Evolutionary conservation across 2,329 filamentous ascomycete genomes (phyloP), one percentile per base, ranked within the genome.

Genomic region (Paracorniculantispora psalliotae): DNA sequence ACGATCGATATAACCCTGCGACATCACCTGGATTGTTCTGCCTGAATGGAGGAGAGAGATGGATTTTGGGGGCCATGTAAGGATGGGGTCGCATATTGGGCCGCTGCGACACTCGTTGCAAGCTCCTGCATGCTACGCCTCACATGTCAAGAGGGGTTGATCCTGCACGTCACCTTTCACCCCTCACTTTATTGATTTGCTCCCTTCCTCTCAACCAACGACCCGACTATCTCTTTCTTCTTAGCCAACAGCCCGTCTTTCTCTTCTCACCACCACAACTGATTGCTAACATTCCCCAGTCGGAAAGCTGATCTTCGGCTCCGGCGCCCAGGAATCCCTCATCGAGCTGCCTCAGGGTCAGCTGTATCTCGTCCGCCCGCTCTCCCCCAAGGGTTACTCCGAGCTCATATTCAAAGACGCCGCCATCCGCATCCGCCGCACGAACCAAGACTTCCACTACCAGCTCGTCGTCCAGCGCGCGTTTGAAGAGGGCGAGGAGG

Each of bases 321-420:
- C 82, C 62, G 85, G 84, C 68, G 91, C 86, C 72, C 93, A 97
- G 74, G 92, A 97, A 78, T 89, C 91, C 50, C 86, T 99, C 71
- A 91, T 96, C 75, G 92, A 97, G 72, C 87, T 99, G 46, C 87
- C 92, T 17, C 92, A 97, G 74, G 94, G 94, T 71, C 92, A 97
- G 75, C 90, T 99, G 47, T 99, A 97, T 75, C 88, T 99, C 66
- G 94, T 99, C 67, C 90, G 94, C 67, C 94, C 94, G 12, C 84
- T 91, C 52, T 97, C 93, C 8, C 92, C 93, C 59, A 99, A 99
- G 74, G 94, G 94, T 65, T 97, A 97, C 73, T 97, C 93, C 1
- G 94, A 99, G 75, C 91, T 97, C 71, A 96, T 99, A 75, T 99
- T 97, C 82, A 96, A 94, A 75, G 94, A 99, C 85, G 89, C 92